Conservation (phyloP, 179 eudicot species). For the Corrigiola litoralis region DNA sequence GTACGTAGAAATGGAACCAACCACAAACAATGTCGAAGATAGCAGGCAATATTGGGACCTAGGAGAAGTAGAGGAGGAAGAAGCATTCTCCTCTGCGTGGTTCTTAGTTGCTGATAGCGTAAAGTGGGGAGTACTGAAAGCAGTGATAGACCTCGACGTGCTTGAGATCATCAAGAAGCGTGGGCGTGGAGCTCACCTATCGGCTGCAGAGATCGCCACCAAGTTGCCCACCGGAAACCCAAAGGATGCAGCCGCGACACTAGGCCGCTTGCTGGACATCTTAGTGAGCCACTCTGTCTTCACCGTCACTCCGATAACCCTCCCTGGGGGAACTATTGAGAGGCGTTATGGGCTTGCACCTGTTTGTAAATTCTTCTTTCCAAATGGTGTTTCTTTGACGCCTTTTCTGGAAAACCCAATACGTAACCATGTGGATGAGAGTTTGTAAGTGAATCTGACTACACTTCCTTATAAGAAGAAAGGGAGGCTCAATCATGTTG, state of each 20-base stretch:
- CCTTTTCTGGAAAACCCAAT: neutral
- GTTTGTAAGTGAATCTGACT: constrained; percentile 1
- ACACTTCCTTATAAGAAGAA: neutral
- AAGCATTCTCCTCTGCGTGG: constrained; percentile 1
- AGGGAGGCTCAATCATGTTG: neutral
- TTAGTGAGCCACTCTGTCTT: constrained; percentile 15
- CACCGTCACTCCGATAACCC: neutral
- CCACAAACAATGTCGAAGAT: too few relatives aligned
- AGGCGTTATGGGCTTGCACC: constrained; percentile 20
- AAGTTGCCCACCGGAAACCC: constrained; percentile 7
- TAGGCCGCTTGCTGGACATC: constrained; percentile 13
- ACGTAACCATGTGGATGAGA: neutral
- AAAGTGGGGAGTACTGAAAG: constrained; percentile 1
- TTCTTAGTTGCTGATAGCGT: neutral
- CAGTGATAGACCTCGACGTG: constrained; percentile 6
- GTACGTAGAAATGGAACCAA: too few relatives aligned
- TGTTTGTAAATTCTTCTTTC: constrained; percentile 13
- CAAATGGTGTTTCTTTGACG: constrained; percentile 18
- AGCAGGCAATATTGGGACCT: constrained; percentile 5
- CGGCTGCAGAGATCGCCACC: constrained; percentile 10
- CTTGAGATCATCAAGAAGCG: constrained; percentile 11
- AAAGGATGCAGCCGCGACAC: neutral
- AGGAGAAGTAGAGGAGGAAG: constrained; percentile 7
- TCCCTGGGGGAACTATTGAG: neutral
- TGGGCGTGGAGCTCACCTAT: constrained; percentile 5